Base-by-base conservation (phyloP, 2,329 filamentous ascomycete species). In the Fusarium scirpi region DNA sequence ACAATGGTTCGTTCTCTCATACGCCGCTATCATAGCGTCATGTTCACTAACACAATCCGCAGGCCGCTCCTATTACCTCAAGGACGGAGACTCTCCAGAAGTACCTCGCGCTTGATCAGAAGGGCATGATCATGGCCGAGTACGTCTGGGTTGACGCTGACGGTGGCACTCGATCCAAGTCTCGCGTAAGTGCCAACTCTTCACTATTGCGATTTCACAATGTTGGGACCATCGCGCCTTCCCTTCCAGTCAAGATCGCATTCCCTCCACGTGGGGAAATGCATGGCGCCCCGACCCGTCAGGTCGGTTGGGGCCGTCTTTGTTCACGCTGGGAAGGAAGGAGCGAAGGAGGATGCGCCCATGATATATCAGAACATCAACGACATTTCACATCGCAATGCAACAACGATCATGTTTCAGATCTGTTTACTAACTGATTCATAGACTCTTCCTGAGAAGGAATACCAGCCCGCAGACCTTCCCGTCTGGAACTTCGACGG, bases 141-240 rank as follows among this genome's bases (percentile, higher is more conserved):
- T 98, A 98, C 85, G 90, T 98, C 87, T 98, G 95, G 95, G 92
- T 98, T 81, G 94, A 98, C 80, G 87, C 92, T 73, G 83, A 85
- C 73, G 94, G 94, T 81, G 91, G 92, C 78, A 88, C 93, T 76
- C 94, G 96, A 78, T 97, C 94, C 81, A 99, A 98, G 87, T 95
- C 92, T 80, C 97, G 94, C 89, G 95, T 98, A 87, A 87, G 93
- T 87, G 72, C 72, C 22, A 12, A 64, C 73, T 55, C 46, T 52
- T 34, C 40, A 64, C 72, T 53, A 44, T 52, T 32, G 34, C 48
- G 25, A 49, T 45, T 11, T 59, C 8, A 41, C 34, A 47, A 10
- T 5, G 11, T 55, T 55, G 40, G 52, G 44, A 34, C 59, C 55
- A 53, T 69, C 53, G 63, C 57, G 29, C 61, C 51, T 58, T 49